Base-by-base conservation (phyloP, 768 basidiomycete genomes). In the Mycena alexandri region DNA sequence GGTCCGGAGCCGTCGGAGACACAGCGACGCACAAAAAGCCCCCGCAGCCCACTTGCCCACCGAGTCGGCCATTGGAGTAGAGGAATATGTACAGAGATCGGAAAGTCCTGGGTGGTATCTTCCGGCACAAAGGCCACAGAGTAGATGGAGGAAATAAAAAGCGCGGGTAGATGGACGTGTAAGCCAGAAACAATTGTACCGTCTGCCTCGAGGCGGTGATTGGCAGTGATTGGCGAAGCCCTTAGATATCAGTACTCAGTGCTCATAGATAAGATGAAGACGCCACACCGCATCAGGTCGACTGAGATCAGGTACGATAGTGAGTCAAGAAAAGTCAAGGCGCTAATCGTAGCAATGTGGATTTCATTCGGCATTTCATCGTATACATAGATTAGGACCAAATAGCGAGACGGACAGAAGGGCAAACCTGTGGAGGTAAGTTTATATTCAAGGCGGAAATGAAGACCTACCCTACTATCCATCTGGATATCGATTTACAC, bases 11-110 rank as follows among this genome's bases (percentile, higher is more conserved):
- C 59, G 22, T 25, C 19, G 8, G 38, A 44, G 25, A 47, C 43
- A 24, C 17, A 41, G 29, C 44, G 34, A 76, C 83, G 69, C 67
- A 86, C 84, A 86, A 61, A 79, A 75, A 48, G 76, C 65, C 12
- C 85, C 85, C 34, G 83, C 76, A 25, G 81, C 75, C 84, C 84
- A 86, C 75, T 79, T 84, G 44, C 73, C 78, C 24, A 82, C 71
- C 22, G 62, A 57, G 65, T 78, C 78, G 46, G 73, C 75, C 76
- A 76, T 77, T n/a, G 41, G 13, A 42, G 22, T 53, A 54, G 48
- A 38, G 21, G 9, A 12, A 6, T 61, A 64, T 68, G 46, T 61
- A 64, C 62, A 64, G 53, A 62, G 62, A 63, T 59, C 60, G 57
- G 54, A 62, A 43, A 34, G 56, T 29, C 1, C 19, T 41, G 44